A percentile compares a stretch with the other conserved stretches of the same genome.
Conservation (phyloP, 805 yeast genomes). For the Wickerhamiella musiphila region DNA sequence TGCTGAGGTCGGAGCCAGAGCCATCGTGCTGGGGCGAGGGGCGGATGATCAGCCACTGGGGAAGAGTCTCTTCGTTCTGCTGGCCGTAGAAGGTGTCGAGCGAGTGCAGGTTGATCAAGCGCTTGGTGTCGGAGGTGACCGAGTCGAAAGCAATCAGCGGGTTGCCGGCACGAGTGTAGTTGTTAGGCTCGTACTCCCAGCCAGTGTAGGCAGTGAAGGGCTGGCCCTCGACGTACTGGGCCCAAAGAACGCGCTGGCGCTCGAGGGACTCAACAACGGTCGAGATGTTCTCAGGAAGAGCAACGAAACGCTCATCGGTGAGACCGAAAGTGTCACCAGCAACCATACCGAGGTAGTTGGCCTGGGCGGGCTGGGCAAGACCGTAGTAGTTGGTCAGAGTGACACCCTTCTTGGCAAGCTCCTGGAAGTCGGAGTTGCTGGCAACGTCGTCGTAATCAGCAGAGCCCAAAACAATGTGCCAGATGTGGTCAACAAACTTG, state of each 20-base stretch:
- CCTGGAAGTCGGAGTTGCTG: conserved; percentile 27
- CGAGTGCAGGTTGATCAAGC: conserved; percentile 31
- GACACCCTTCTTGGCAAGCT: conserved; percentile 29
- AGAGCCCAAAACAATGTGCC: conserved; percentile 34
- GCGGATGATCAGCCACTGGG: conserved; percentile 37
- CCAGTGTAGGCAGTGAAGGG: conserved; percentile 38
- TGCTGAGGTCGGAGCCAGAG: conserved; percentile 30
- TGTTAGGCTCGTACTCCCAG: conserved; percentile 29
- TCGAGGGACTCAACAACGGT: conserved; percentile 33
- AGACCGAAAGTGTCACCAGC: conserved; percentile 37
- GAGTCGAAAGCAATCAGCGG: conserved; percentile 30
- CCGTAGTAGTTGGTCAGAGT: conserved; percentile 35
- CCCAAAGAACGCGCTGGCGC: conserved; percentile 31
- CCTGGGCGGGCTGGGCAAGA: conserved; percentile 36
- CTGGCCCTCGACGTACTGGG: conserved; percentile 34
- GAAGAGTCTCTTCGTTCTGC: conserved; percentile 25
- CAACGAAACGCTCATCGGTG: conserved; percentile 28
- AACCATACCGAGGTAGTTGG: conserved; percentile 33
- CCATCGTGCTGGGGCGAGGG: conserved; percentile 40
- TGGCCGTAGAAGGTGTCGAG: conserved; percentile 29
- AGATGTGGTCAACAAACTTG: conserved; percentile 17
- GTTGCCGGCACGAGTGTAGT: conserved; percentile 36
- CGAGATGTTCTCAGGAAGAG: conserved; percentile 30
- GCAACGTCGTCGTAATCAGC: conserved; percentile 35
- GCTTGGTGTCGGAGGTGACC: conserved; percentile 22